Percentiles rank a stretch among this genome's conserved stretches.
These are phyloP conservation scores for Chlamydomonas schloesseri DNA, from an alignment of 139 green algal genomes.

Conservation along the genomic window DNA sequence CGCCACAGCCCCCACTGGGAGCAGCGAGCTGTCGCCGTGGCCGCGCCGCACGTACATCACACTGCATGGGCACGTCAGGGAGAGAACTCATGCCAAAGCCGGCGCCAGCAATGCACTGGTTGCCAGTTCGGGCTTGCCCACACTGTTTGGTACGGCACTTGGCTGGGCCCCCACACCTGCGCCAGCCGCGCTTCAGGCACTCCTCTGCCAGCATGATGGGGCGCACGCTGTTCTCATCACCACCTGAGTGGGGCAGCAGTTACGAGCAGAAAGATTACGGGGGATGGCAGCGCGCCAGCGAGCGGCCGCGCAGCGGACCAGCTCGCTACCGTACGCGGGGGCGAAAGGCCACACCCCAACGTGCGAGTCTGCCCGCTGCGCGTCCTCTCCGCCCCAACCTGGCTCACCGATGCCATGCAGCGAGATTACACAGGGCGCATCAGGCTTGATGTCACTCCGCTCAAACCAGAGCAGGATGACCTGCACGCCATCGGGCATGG, in stretches of 20 bases:
- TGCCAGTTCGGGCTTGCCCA: too few relatives aligned
- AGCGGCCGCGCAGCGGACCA: too few relatives aligned
- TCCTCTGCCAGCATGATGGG: constrained; percentile 43
- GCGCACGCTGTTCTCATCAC: constrained; percentile 29
- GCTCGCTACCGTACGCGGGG: too few relatives aligned
- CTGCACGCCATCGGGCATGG: constrained; percentile 15
- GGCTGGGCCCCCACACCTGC: too few relatives aligned
- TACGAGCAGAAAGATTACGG: neutral
- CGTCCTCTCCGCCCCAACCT: too few relatives aligned
- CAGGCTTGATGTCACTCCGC: neutral
- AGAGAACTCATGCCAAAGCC: too few relatives aligned
- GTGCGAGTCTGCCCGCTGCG: too few relatives aligned
- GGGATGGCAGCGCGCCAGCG: too few relatives aligned
- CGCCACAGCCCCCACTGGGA: neutral
- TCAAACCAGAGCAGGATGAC: constrained; percentile 28
- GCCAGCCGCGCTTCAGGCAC: neutral
- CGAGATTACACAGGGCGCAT: constrained; percentile 1
- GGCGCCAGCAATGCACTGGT: too few relatives aligned
- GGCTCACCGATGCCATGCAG: constrained; percentile 40
- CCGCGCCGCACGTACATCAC: constrained; percentile 29
- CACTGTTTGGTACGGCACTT: too few relatives aligned
- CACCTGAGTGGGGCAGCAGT: neutral
- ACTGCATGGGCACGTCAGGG: neutral
- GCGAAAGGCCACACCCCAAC: too few relatives aligned
- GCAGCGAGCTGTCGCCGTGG: constrained; percentile 31